phyloP scores from a whole-genome alignment of 2,329 filamentous ascomycete genomes.

The Diaporthe sp. region DNA sequence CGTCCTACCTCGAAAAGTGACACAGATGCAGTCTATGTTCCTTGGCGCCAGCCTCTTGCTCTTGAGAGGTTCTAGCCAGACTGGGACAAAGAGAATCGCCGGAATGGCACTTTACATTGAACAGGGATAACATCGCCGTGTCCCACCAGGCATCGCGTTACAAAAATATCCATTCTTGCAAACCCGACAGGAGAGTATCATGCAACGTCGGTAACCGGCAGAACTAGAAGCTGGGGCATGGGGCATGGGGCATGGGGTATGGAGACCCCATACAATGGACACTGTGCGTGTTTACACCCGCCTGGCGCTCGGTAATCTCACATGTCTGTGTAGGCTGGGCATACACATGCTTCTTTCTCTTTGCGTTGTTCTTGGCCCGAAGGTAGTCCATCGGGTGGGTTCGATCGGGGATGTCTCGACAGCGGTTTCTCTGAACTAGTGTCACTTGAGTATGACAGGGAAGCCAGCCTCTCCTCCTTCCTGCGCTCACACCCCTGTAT shows the following conservation, averaged over 20 bases:
- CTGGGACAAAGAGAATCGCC: background rate
- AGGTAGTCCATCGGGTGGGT: conserved; percentile 22
- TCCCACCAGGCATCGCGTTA: conserved; percentile 18
- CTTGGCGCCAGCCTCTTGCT: conserved; percentile 26
- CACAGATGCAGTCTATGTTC: conserved; percentile 19
- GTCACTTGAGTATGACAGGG: conserved; percentile 31
- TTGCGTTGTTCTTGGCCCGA: conserved; percentile 31
- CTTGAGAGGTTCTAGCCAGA: conserved; percentile 8
- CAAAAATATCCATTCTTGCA: conserved; percentile 14
- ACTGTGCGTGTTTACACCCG: conserved; percentile 16
- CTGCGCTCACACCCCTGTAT: conserved; percentile 25
- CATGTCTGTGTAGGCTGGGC: conserved; percentile 28
- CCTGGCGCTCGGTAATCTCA: conserved; percentile 29
- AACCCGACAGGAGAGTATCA: background rate
- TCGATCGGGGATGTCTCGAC: conserved; percentile 24
- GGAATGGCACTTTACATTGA: background rate
- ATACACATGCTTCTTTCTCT: conserved; percentile 30
- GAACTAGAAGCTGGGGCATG: conserved; percentile 9
- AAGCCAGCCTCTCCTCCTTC: conserved; percentile 21
- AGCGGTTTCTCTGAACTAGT: conserved; percentile 25
- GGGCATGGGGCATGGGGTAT: conserved; percentile 12
- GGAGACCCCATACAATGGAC: conserved; percentile 22
- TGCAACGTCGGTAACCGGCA: conserved; percentile 15
- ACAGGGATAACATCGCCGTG: background rate
- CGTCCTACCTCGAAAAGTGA: conserved; percentile 24